A percentile compares a stretch with the other conserved stretches of the same genome.
phyloP scores from a whole-genome alignment of 2,329 filamentous ascomycete species.

The Cyclaneusma minus region DNA sequence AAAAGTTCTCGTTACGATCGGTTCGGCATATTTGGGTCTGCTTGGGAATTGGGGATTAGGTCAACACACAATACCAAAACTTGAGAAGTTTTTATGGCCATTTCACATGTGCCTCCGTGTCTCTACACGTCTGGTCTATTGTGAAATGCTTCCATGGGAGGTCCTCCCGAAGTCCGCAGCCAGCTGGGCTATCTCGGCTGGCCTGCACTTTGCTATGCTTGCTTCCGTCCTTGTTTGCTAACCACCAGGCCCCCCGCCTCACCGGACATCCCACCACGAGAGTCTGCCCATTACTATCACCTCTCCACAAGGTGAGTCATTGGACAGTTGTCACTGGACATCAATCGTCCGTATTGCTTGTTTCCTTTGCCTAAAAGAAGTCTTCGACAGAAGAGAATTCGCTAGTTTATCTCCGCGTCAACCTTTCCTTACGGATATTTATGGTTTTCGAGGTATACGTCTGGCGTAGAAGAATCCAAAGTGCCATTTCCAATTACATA shows the following conservation, averaged over 20 bases:
- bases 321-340: slow-evolving; percentile 8
- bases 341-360: slow-evolving; percentile 2
- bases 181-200: slow-evolving; percentile 6
- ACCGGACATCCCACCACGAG: too few species aligned
- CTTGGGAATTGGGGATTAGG: slow-evolving; percentile 13
- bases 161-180: slow-evolving; percentile 45
- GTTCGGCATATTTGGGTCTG: slow-evolving; percentile 13
- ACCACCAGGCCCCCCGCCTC: too few species aligned
- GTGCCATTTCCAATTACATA: slow-evolving; percentile 26
- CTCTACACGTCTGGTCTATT: slow-evolving; percentile 24
- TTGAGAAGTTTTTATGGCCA: slow-evolving; percentile 44
- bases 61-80: slow-evolving; percentile 21
- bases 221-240: slow-evolving; percentile 1
- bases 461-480: slow-evolving; percentile 65
- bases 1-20: too few species aligned
- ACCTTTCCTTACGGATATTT: slow-evolving; percentile 33
- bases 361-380: slow-evolving; percentile 1
- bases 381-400: too few species aligned
- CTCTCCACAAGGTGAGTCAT: slow-evolving; percentile 8
- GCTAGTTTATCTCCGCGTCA: slow-evolving; percentile 84
- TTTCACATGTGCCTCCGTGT: slow-evolving; percentile 40
- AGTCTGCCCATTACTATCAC: too few species aligned
- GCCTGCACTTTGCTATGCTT: slow-evolving; percentile 15
- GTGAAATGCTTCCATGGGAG: slow-evolving; percentile 68
- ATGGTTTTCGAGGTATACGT: slow-evolving; percentile 88